Base-by-base conservation (phyloP, 2,329 filamentous ascomycete species). In the Colletotrichum tropicicola region DNA sequence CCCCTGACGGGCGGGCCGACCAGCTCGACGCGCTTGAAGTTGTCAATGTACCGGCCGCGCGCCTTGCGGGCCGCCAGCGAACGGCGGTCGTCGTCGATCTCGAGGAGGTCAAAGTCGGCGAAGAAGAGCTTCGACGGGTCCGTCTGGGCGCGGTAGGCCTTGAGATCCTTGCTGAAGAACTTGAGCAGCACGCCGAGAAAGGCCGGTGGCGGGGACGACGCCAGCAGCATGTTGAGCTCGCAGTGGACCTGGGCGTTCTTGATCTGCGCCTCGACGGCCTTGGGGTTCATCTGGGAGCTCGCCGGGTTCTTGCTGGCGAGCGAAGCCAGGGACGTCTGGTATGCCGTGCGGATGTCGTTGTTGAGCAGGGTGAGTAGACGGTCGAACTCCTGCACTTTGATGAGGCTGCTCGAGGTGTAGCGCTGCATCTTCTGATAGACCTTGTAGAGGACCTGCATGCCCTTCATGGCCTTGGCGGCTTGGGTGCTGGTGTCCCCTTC, bases 121-220 rank as follows among this genome's bases (percentile, higher is more conserved):
- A 93, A 91, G 78, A 92, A 92, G 51, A 97, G 82, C 65, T 85
- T 85, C 9, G 89, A 86, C 27, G 88, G 84, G 68, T 96, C 88
- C 10, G 89, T 83, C 58, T 85, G 82, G 5, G 80, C 80, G 41
- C 86, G 83, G 57, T 94, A 84, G 19, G 82, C 80, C 0, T 81
- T 81, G 27, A 93, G 77, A 47, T 89, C 85, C 27, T 82, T 80
- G 30, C 83, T 82, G 64, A 95, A 89, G 63, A 91, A 84, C 58
- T 86, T 87, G 67, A 89, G 86, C n/a, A 93, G 83, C 35, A 92
- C 86, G 15, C 80, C 73, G 25, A 83, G 74, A 69, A 89, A 86
- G 2, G 77, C 73, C 1, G 78, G 73, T 9, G 83, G 82, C 35
- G 83, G 84, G 41, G 77, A 74, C 6, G 77, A 75, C 3, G 78